Conservation (phyloP, 495 filamentous ascomycete species). For the Paragyromitra xinjiangensis region DNA sequence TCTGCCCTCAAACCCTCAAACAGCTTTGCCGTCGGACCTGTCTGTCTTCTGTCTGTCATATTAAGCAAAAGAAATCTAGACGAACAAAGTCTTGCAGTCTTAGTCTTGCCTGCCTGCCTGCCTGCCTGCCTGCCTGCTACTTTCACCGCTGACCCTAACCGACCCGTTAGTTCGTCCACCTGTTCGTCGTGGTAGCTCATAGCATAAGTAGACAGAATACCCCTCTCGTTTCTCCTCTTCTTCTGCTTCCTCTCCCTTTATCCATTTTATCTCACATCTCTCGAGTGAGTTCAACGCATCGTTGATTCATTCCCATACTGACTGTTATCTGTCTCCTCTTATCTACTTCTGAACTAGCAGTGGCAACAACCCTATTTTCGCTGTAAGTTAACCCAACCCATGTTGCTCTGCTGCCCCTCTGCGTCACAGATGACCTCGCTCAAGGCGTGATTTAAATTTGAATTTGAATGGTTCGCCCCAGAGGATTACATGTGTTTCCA, state of each 20-base stretch:
- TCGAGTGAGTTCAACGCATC: slow-evolving; percentile 10
- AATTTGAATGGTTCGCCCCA: background rate
- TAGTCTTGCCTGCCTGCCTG: no score
- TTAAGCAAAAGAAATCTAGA: slow-evolving; percentile 17
- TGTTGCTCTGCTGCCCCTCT: background rate
- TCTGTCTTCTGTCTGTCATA: background rate
- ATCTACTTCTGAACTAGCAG: slow-evolving; percentile 10
- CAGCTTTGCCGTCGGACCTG: background rate
- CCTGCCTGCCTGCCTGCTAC: no score
- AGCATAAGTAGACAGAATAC: slow-evolving; percentile 38
- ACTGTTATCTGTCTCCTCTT: slow-evolving; percentile 16
- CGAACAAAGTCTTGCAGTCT: background rate
- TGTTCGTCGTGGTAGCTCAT: slow-evolving; percentile 6
- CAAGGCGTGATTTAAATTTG: slow-evolving; percentile 15
- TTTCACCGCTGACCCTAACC: slow-evolving; percentile 1
- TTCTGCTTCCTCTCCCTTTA: slow-evolving; percentile 13
- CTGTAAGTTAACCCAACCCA: slow-evolving; percentile 25
- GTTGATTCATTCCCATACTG: background rate
- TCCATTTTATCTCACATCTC: slow-evolving; percentile 7
- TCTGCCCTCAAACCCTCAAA: slow-evolving; percentile 8
- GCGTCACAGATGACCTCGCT: background rate
- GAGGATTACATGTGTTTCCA: background rate
- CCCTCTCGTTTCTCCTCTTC: slow-evolving; percentile 28
- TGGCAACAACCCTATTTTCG: slow-evolving; percentile 19
- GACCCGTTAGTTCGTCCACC: slow-evolving; percentile 5